phyloP scores from a whole-genome alignment of 2,329 filamentous ascomycete species.

The Lojkania enalia region DNA sequence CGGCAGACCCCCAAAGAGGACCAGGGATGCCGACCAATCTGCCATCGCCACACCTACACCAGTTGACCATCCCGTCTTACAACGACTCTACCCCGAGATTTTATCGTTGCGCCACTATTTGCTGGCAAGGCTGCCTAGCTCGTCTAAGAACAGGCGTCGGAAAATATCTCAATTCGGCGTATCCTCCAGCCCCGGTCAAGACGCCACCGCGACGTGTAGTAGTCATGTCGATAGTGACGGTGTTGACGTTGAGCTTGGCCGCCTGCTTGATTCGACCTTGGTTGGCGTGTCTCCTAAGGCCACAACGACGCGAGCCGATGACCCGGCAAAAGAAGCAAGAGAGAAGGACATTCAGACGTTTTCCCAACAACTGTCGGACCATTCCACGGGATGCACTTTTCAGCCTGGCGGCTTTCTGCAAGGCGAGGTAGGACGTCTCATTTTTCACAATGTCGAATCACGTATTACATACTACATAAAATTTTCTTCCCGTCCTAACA shows the following conservation, averaged over 20 bases:
- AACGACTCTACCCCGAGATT: constrained; percentile 68
- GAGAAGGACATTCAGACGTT: constrained; percentile 49
- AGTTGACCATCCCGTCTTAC: constrained; percentile 65
- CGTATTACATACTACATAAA: not conserved
- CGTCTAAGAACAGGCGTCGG: constrained; percentile 61
- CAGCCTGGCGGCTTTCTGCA: constrained; percentile 43
- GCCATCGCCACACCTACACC: constrained; percentile 26
- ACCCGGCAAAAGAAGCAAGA: constrained; percentile 38
- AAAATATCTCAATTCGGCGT: constrained; percentile 48
- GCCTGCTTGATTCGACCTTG: constrained; percentile 69
- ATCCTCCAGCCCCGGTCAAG: constrained; percentile 9
- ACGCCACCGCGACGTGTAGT: constrained; percentile 44
- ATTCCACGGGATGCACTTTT: constrained; percentile 31
- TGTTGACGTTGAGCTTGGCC: constrained; percentile 49
- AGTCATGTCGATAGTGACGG: too few species aligned
- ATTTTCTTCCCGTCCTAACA: constrained; percentile 4
- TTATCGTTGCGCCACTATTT: constrained; percentile 72
- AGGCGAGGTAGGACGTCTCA: constrained; percentile 47
- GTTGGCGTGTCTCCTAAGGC: constrained; percentile 57
- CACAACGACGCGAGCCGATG: constrained; percentile 59
- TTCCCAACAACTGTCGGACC: constrained; percentile 48
- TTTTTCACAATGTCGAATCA: not conserved
- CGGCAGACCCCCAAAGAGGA: constrained; percentile 27
- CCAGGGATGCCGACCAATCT: constrained; percentile 35
- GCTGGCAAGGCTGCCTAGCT: constrained; percentile 64